These are phyloP conservation scores for Pluteus cervinus DNA, from an alignment of 768 basidiomycete genomes.

Conservation along the genomic window DNA sequence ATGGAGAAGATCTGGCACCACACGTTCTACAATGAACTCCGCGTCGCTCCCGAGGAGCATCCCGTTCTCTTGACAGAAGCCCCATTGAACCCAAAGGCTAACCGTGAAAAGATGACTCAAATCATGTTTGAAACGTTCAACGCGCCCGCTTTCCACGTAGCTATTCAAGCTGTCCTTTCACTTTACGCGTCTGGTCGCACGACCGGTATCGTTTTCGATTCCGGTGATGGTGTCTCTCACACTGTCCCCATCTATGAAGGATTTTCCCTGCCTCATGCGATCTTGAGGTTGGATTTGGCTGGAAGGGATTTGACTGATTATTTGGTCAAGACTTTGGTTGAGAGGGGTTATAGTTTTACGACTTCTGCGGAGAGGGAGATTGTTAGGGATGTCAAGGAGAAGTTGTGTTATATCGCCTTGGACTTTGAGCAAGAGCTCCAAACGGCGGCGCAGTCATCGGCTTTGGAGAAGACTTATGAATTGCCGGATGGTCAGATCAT, in stretches of 20 bases:
- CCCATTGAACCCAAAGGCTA: conserved; percentile 75
- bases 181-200: conserved; percentile 84
- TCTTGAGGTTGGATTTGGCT: conserved; percentile 73
- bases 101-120: conserved; percentile 79
- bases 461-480: conserved; percentile 71
- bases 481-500: conserved; percentile 70
- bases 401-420: conserved; percentile 70
- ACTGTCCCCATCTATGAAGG: conserved; percentile 87
- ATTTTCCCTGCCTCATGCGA: conserved; percentile 78
- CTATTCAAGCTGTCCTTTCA: conserved; percentile 75
- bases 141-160: conserved; percentile 78
- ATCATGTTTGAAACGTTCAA: conserved; percentile 89
- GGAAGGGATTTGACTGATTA: too few species aligned
- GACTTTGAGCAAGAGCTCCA: conserved; percentile 76
- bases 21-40: conserved; percentile 84
- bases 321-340: conserved; percentile 53
- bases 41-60: conserved; percentile 78
- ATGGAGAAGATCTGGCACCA: conserved; percentile 95
- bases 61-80: conserved; percentile 79
- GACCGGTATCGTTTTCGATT: conserved; percentile 83
- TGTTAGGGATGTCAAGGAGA: conserved; percentile 76
- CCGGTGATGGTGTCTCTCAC: conserved; percentile 86
- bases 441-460: conserved; percentile 63
- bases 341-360: conserved; percentile 69
- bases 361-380: conserved; percentile 69